phyloP scores from a whole-genome alignment of 495 filamentous ascomycete genomes.

The Neurospora tetraspora region DNA sequence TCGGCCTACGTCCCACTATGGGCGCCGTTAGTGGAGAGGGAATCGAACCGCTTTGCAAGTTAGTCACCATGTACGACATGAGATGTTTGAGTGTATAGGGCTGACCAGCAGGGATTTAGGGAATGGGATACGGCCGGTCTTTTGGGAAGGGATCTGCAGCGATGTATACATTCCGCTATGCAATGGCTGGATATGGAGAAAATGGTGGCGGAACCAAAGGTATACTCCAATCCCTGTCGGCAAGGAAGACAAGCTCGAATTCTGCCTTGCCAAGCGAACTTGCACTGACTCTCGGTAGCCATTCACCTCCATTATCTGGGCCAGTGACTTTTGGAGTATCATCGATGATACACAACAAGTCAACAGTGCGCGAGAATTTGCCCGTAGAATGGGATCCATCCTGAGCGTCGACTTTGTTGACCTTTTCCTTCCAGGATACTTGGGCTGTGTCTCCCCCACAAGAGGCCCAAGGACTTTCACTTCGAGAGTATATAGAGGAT shows the following conservation, averaged over 20 bases:
- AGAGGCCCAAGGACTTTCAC: neutral
- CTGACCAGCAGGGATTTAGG: neutral
- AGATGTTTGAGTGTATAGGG: neutral
- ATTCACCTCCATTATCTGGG: neutral
- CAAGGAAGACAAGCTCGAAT: neutral
- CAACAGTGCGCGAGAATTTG: neutral
- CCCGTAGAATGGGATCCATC: neutral
- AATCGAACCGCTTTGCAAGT: neutral
- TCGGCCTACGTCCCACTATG: neutral
- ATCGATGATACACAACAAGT: neutral
- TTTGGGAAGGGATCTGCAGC: neutral
- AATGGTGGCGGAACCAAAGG: neutral
- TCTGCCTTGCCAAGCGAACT: neutral
- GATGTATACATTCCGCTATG: neutral
- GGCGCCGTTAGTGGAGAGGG: neutral
- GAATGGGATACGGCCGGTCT: neutral
- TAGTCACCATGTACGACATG: neutral
- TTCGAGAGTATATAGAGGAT: neutral
- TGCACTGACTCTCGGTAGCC: neutral
- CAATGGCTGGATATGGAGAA: neutral
- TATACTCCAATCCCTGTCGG: neutral
- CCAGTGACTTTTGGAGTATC: neutral
- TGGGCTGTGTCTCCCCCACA: neutral
- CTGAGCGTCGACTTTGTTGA: neutral
- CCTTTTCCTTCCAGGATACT: neutral